phyloP scores from a whole-genome alignment of 768 basidiomycete genomes.

The Kwoniella sp. region DNA sequence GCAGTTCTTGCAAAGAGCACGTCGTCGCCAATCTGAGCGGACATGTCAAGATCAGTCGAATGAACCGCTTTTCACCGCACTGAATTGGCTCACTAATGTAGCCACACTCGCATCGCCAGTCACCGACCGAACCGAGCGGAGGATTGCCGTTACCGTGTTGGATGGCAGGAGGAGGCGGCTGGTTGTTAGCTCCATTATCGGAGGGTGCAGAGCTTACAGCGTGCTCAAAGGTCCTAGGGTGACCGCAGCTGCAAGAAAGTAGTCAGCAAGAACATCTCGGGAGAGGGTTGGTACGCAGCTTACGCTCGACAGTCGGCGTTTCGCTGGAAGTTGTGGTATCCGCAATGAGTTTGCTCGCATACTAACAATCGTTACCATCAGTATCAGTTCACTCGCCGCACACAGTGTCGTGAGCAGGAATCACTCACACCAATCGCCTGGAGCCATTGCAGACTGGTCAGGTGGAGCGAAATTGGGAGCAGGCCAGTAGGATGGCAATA shows the following conservation, averaged over 20 bases:
- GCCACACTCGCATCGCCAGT: slow-evolving; percentile 30
- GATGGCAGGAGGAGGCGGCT: slow-evolving; percentile 1
- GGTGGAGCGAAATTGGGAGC: slow-evolving; percentile 10
- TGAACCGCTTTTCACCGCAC: background rate
- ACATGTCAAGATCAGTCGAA: background rate
- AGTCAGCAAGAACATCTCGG: too few species aligned
- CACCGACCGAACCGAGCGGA: slow-evolving; percentile 25
- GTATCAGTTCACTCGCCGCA: background rate
- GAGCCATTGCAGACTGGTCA: slow-evolving; percentile 10
- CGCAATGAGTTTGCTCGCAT: slow-evolving; percentile 21
- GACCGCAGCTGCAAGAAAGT: slow-evolving; percentile 9
- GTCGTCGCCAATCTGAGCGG: slow-evolving; percentile 21
- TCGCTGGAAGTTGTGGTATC: slow-evolving; percentile 27
- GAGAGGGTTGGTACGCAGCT: too few species aligned
- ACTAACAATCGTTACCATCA: background rate
- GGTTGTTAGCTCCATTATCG: background rate
- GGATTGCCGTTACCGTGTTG: slow-evolving; percentile 3
- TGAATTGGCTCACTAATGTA: slow-evolving; percentile 20
- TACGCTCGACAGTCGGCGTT: slow-evolving; percentile 27
- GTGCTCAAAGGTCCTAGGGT: slow-evolving; percentile 15
- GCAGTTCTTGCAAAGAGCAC: slow-evolving; percentile 23
- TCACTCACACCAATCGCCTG: slow-evolving; percentile 28
- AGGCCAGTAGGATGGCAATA: slow-evolving; percentile 13
- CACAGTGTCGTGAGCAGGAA: too few species aligned
- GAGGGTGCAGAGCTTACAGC: slow-evolving; percentile 4